phyloP scores from a whole-genome alignment of 2,329 filamentous ascomycete species.

The Aspergillus latus region DNA sequence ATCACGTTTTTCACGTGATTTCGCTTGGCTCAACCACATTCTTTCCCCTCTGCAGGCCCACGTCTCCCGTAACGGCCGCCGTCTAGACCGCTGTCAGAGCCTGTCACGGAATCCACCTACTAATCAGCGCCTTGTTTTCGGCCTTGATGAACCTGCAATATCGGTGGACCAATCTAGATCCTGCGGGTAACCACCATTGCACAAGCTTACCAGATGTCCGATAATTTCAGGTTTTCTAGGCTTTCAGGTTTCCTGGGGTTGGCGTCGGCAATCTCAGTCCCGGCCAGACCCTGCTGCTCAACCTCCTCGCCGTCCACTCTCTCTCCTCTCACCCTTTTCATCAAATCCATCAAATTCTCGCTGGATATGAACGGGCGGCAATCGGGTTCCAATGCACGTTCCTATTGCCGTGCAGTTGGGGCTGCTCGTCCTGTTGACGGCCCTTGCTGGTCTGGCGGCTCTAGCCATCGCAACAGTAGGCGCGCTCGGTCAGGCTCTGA shows the following conservation, averaged over 20 bases:
- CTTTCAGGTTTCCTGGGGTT: neutral
- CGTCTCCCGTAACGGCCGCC: neutral
- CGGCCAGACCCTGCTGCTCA: neutral
- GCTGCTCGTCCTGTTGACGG: constrained; percentile 71
- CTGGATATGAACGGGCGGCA: neutral
- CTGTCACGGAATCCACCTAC: neutral
- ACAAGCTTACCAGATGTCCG: neutral
- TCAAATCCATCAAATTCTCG: neutral
- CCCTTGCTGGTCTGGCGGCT: constrained; percentile 72
- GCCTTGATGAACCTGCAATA: neutral
- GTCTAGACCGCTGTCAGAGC: neutral
- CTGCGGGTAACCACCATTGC: neutral
- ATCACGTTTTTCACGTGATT: too few relatives aligned
- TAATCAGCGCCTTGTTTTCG: neutral
- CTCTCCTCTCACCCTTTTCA: neutral
- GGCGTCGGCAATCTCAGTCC: neutral
- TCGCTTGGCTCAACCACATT: too few relatives aligned
- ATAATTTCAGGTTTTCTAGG: neutral
- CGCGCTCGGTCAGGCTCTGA: constrained; percentile 7
- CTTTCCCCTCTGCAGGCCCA: too few relatives aligned
- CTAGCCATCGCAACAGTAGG: constrained; percentile 65
- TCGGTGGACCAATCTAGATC: neutral
- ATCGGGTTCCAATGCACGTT: constrained; percentile 64
- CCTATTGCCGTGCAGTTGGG: constrained; percentile 86
- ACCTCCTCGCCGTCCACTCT: neutral